Percentiles rank a stretch among this genome's conserved stretches.
phyloP scores from a whole-genome alignment of 352 stramenopile species.

The Phytophthora constricta region DNA sequence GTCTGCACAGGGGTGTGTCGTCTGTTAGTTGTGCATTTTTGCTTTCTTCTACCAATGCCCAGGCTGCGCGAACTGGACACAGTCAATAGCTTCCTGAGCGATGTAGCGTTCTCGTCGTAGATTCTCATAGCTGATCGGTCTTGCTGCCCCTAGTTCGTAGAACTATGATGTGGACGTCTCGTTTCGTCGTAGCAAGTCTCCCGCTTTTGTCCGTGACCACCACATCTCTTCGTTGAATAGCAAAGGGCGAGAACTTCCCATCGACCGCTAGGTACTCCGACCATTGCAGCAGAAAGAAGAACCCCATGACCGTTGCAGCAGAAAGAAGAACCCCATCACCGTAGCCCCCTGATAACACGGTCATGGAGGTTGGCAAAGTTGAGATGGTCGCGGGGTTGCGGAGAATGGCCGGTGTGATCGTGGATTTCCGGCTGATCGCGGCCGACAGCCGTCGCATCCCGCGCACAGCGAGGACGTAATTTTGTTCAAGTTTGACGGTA shows the following conservation, averaged over 20 bases:
- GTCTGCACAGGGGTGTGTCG: neutral
- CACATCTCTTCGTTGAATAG: neutral
- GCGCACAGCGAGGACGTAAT: neutral
- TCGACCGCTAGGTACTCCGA: slow-evolving; percentile 1
- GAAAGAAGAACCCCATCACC: slow-evolving; percentile 16
- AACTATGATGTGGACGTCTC: neutral
- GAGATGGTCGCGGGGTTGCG: neutral
- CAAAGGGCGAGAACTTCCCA: neutral
- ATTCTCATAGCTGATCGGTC: slow-evolving; percentile 1
- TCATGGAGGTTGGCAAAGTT: neutral
- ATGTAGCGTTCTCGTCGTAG: neutral
- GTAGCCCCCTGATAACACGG: slow-evolving; percentile 3
- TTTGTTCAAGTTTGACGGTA: neutral
- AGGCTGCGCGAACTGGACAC: neutral
- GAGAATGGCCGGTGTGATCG: neutral
- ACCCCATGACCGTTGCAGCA: slow-evolving; percentile 5
- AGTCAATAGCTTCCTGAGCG: neutral
- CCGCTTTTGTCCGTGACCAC: neutral
- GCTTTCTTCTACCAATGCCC: slow-evolving; percentile 7
- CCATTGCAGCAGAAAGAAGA: slow-evolving; percentile 10
- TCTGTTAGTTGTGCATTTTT: neutral
- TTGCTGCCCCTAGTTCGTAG: neutral
- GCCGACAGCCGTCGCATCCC: neutral
- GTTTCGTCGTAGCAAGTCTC: neutral
- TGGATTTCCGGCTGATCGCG: neutral